phyloP scores from a whole-genome alignment of 257 asterid genomes.

The Datura wrightii region DNA sequence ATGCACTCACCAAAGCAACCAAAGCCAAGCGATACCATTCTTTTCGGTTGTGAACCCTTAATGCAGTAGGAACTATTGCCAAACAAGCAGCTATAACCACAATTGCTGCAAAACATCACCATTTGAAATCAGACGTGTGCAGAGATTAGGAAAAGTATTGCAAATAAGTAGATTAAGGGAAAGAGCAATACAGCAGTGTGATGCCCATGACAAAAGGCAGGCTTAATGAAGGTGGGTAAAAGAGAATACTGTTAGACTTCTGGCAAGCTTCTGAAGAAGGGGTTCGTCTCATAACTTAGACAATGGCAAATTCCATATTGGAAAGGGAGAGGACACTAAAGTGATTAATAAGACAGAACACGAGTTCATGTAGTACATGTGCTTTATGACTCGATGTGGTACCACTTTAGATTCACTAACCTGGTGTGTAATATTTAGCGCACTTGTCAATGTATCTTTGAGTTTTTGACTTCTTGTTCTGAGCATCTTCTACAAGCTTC shows the following conservation, averaged over 20 bases:
- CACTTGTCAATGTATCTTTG: constrained; percentile 82
- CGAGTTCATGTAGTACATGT: not conserved
- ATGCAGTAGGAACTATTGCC: constrained; percentile 64
- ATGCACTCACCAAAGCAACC: constrained; percentile 80
- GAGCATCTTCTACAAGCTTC: constrained; percentile 90
- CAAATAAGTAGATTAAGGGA: not conserved
- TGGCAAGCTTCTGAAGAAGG: not conserved
- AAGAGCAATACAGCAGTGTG: not conserved
- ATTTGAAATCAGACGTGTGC: not conserved
- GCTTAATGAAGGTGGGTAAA: not conserved
- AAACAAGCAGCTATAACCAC: constrained; percentile 56
- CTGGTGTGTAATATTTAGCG: constrained; percentile 90
- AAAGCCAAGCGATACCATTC: constrained; percentile 81
- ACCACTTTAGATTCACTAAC: constrained; percentile 39
- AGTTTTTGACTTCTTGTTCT: constrained; percentile 68
- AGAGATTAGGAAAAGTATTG: not conserved
- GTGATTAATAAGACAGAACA: not conserved
- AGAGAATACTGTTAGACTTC: not conserved
- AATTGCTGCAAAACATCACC: constrained; percentile 54
- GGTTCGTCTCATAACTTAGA: not conserved
- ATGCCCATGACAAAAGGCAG: not conserved
- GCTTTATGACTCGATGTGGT: not conserved
- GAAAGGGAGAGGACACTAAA: not conserved
- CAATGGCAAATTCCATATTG: not conserved
- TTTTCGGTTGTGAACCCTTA: constrained; percentile 53